Base-by-base conservation (phyloP, 495 filamentous ascomycete genomes). In the Daldinia concentrica region DNA sequence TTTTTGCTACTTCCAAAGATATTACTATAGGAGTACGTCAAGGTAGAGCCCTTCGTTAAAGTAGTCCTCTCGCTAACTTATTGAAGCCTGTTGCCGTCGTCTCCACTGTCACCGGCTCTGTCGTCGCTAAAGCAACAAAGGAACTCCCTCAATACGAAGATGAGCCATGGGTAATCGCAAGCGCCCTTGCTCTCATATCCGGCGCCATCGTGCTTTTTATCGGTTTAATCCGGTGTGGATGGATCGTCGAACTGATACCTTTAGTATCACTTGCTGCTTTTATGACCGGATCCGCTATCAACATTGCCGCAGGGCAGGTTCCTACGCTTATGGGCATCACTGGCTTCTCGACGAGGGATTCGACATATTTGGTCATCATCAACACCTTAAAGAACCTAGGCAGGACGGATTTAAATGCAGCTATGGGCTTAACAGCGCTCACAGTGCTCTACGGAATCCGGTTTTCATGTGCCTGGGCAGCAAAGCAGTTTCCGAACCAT, bases 1-100 rank as follows among this genome's bases (percentile, higher is more conserved):
- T 98, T 79, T 98, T 99, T 74, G 95, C 95, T 1, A 99, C 95
- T 1, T 98, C 96, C 0, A 99, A 99, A 76, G 95, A 99, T 80
- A 98, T 99, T 76, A 98, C 95, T 7, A 98, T 99, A 58, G 95
- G 95, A n/a, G 93, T 94, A 82, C 84, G 92, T 88, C 0, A 19
- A 29, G 1, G n/a, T 24, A 58, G 17, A 29, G 14, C 51, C 11
- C 51, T 52, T 27, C 19, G 9, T 26, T 89, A 79, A 83, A 88
- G 84, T 6, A 36, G 26, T 36, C 6, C 34, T 37, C 29, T 24
- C 7, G 29, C 37, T 73, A 51, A 73, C 37, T 27, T 11, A 36
- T 22, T 19, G 6, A 54, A 96, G 92, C 96, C 95, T 45, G 95
- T 99, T 51, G 95, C 95, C 56, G 95, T 99, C 62, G 90, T 98